These are phyloP conservation scores for Phragmites australis DNA, from an alignment of 176 grass and related monocot species.

Conservation along the genomic window DNA sequence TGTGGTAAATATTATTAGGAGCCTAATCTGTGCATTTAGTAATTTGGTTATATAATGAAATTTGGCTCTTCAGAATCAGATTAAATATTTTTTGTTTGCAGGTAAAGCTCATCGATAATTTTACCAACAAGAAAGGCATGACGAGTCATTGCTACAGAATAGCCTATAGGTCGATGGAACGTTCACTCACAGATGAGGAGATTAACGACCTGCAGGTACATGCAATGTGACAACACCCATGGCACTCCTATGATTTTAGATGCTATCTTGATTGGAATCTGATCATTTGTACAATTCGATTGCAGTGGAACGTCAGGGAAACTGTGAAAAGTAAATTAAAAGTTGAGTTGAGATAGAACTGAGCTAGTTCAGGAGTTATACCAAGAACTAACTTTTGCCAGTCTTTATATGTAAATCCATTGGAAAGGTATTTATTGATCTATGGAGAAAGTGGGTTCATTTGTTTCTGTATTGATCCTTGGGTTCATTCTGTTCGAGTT, in stretches of 20 bases:
- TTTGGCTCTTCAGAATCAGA: not conserved
- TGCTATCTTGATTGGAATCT: not conserved
- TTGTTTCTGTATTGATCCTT: not conserved
- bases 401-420: slow-evolving; percentile 40
- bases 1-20: slow-evolving; percentile 20
- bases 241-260: slow-evolving; percentile 11
- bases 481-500: not conserved
- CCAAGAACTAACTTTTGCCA: slow-evolving; percentile 19
- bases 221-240: not conserved
- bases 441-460: not conserved
- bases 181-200: slow-evolving; percentile 87
- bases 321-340: slow-evolving; percentile 80
- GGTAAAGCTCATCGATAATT: slow-evolving; percentile 94
- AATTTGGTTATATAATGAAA: slow-evolving; percentile 9
- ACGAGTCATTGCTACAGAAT: slow-evolving; percentile 97
- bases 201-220: slow-evolving; percentile 85
- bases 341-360: slow-evolving; percentile 69
- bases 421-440: not conserved
- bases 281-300: slow-evolving; percentile 33
- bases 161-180: slow-evolving; percentile 87
- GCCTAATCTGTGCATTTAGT: not conserved
- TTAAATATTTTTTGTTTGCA: slow-evolving; percentile 30
- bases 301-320: slow-evolving; percentile 89
- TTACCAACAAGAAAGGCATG: slow-evolving; percentile 98
- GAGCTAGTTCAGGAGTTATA: slow-evolving; percentile 9